Percentiles rank a stretch among this genome's conserved stretches.
Evolutionary conservation across 352 stramenopile genomes (phyloP).

Genomic region (Phytophthora hybrid): DNA sequence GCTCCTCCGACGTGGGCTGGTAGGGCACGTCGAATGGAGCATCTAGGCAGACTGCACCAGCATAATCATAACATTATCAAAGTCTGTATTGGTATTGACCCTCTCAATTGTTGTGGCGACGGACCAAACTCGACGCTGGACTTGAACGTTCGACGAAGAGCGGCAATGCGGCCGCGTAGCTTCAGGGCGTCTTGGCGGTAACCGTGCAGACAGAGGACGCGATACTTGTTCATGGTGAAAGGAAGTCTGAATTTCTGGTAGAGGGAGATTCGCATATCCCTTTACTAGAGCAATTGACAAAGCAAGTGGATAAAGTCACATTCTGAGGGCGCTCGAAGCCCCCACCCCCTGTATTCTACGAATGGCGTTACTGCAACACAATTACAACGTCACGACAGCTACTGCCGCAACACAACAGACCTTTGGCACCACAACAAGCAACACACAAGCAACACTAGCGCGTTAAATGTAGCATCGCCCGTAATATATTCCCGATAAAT

Average conservation of each 20-base stretch:
- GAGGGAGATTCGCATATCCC: neutral
- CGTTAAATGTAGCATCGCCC: too few species aligned
- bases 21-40: constrained; percentile 78
- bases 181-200: constrained; percentile 84
- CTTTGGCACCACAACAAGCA: too few species aligned
- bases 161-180: constrained; percentile 76
- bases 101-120: constrained; percentile 8
- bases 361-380: too few species aligned
- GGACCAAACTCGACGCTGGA: constrained; percentile 84
- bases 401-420: too few species aligned
- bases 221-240: constrained; percentile 52
- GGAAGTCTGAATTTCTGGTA: too few species aligned
- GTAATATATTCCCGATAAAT: too few species aligned
- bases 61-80: neutral
- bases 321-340: too few species aligned
- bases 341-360: too few species aligned
- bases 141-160: constrained; percentile 78
- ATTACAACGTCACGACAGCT: too few species aligned
- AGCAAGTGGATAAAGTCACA: too few species aligned
- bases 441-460: too few species aligned
- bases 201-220: constrained; percentile 87
- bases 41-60: constrained; percentile 72
- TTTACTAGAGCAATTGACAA: neutral
- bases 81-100: constrained; percentile 4
- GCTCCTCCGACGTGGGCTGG: constrained; percentile 65